A percentile compares a stretch with the other conserved stretches of the same genome.
Conservation (phyloP, 306 rosid genomes). For the Cucurbita pepo region DNA sequence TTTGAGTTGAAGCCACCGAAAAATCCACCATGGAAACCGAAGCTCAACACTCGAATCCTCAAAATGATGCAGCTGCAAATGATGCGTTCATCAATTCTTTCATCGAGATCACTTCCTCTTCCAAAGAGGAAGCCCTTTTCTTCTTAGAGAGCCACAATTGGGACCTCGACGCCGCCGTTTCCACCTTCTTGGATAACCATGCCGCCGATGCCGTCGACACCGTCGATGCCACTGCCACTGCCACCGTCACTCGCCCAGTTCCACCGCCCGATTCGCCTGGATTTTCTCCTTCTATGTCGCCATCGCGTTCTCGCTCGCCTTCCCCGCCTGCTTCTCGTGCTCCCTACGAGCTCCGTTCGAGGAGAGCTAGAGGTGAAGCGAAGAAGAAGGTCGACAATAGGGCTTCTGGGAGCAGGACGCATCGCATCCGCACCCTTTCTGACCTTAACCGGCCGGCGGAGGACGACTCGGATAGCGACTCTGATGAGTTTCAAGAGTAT, state of each 20-base stretch:
- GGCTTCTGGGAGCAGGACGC: constrained; percentile 25
- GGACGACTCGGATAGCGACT: constrained; percentile 36
- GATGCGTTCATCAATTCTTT: constrained; percentile 35
- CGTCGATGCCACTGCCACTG: background rate
- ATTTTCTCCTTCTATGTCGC: constrained; percentile 10
- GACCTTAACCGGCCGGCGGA: constrained; percentile 43
- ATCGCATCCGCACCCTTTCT: constrained; percentile 43
- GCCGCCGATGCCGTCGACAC: background rate
- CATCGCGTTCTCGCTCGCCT: constrained; percentile 19
- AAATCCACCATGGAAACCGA: constrained; percentile 5
- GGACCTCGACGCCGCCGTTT: constrained; percentile 86
- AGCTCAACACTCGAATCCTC: constrained; percentile 22
- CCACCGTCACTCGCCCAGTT: constrained; percentile 1
- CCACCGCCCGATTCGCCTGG: constrained; percentile 8
- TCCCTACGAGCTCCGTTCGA: constrained; percentile 69
- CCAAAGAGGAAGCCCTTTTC: constrained; percentile 63
- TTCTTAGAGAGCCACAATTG: constrained; percentile 73
- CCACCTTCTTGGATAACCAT: constrained; percentile 50
- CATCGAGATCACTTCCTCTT: constrained; percentile 66
- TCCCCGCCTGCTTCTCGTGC: constrained; percentile 21
- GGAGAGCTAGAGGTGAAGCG: constrained; percentile 21
- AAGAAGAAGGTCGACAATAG: constrained; percentile 7
- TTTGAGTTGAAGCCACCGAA: background rate
- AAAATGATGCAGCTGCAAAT: constrained; percentile 11
- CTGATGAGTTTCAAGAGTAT: constrained; percentile 65